Evolutionary conservation across 129 eudicot species (phyloP), one percentile per base, ranked within the genome.

Genomic region (Flaveria linearis): DNA sequence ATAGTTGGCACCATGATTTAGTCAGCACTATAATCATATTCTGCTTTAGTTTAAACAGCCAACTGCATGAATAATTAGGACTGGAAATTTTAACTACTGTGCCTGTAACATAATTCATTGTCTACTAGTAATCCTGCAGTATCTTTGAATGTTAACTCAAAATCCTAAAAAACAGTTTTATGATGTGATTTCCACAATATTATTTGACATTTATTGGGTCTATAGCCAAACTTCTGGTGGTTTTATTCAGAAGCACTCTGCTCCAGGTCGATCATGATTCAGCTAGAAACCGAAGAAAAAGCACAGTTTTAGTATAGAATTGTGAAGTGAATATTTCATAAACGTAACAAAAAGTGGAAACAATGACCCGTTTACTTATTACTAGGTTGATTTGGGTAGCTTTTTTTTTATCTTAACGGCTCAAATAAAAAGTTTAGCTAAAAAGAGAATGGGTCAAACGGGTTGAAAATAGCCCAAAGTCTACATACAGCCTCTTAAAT

Each of bases 21-120:
- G 50, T 45, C 50, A 45, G 3, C 72, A 71, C 22, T 65, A 58
- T 63, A 79, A 79, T 39, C 78, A 47, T 36, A 63, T 28, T 79
- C 49, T 72, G 68, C 57, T 71, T 42, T 50, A 72, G 25, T 72
- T 63, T 39, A 79, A 72, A 63, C 83, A 79, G 51, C n/a, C 60
- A 73, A 64, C 64, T 73, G 43, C 73, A 80, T 46, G 70, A 67
- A 80, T 73, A 47, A 53, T 30, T 55, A 80, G 79, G 50, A 52
- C 62, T 18, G 33, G 14, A 74, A 30, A 36, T 45, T 65, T 66
- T 14, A 47, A 46, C 72, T 78, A 71, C 56, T 2, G 61, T 67
- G 43, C 30, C 79, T 75, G 58, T 67, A 55, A 28, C 80, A 73
- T 52, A 67, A 52, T 25, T 51, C 45, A 74, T 52, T 55, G 28